These are phyloP conservation scores for Ochromonas danica DNA, from an alignment of 108 stramenopile genomes.

Conservation along the genomic window DNA sequence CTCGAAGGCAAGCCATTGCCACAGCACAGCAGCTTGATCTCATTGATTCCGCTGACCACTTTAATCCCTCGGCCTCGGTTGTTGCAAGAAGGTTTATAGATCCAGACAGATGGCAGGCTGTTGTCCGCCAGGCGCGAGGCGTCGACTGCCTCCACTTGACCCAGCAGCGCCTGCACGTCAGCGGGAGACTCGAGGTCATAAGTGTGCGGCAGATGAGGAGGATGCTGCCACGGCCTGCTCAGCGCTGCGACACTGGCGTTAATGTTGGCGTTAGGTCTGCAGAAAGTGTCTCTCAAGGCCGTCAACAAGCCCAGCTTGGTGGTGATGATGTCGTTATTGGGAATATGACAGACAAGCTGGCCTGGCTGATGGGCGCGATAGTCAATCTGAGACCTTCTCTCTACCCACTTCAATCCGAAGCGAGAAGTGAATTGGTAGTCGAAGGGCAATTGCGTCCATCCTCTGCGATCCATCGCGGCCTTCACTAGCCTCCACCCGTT, in stretches of 20 bases:
- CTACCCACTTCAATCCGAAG: constrained; percentile 44
- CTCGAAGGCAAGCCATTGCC: not conserved
- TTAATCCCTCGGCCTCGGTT: constrained; percentile 30
- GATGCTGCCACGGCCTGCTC: no score
- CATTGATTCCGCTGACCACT: not conserved
- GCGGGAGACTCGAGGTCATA: not conserved
- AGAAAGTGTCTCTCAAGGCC: constrained; percentile 30
- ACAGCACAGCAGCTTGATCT: not conserved
- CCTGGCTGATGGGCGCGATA: constrained; percentile 36
- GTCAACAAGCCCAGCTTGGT: constrained; percentile 39
- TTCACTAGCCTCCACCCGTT: constrained; percentile 41
- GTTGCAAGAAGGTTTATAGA: constrained; percentile 14
- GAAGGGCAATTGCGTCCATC: constrained; percentile 40
- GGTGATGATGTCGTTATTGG: constrained; percentile 40
- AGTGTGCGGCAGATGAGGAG: no score
- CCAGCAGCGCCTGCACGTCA: not conserved
- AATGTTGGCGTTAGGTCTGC: no score
- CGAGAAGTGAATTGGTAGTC: constrained; percentile 34
- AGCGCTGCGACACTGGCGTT: no score
- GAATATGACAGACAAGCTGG: constrained; percentile 46
- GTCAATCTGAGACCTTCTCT: constrained; percentile 40
- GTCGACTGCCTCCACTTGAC: not conserved
- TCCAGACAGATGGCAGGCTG: constrained; percentile 4
- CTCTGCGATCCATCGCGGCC: constrained; percentile 30
- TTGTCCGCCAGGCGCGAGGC: not conserved